phyloP scores from a whole-genome alignment of 257 asterid genomes.

The Gardenia jasminoides region DNA sequence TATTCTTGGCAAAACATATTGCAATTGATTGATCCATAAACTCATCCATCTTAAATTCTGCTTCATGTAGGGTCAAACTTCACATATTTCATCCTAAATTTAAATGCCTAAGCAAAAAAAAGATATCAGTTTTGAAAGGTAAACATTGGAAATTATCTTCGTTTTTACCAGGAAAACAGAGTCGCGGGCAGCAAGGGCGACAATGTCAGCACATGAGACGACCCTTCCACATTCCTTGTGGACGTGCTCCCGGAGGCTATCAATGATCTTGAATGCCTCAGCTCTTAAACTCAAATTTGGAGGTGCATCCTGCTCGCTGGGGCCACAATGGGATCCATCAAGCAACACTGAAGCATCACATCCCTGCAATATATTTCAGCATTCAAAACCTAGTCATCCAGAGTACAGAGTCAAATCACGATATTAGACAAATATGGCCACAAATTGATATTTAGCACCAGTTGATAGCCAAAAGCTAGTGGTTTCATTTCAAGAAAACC shows the following conservation, averaged over 20 bases:
- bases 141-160: not conserved
- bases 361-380: slow-evolving; percentile 10
- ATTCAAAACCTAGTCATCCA: not conserved
- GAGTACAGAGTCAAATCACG: not conserved
- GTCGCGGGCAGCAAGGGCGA: slow-evolving; percentile 29
- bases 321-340: slow-evolving; percentile 31
- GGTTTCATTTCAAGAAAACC: not conserved
- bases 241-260: slow-evolving; percentile 21
- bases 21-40: not conserved
- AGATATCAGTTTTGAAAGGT: not conserved
- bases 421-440: too few relatives aligned
- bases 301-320: slow-evolving; percentile 31
- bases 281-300: slow-evolving; percentile 27
- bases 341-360: slow-evolving; percentile 31
- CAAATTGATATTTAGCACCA: too few relatives aligned
- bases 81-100: not conserved
- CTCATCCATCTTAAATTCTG: not conserved
- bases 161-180: slow-evolving; percentile 22
- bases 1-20: not conserved
- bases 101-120: not conserved
- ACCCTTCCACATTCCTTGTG: slow-evolving; percentile 22
- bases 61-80: not conserved
- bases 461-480: not conserved
- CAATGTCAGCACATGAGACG: slow-evolving; percentile 31
- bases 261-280: slow-evolving; percentile 20